Evolutionary conservation across 2,329 filamentous ascomycete species (phyloP).

Genomic region (Penicillium hordei): DNA sequence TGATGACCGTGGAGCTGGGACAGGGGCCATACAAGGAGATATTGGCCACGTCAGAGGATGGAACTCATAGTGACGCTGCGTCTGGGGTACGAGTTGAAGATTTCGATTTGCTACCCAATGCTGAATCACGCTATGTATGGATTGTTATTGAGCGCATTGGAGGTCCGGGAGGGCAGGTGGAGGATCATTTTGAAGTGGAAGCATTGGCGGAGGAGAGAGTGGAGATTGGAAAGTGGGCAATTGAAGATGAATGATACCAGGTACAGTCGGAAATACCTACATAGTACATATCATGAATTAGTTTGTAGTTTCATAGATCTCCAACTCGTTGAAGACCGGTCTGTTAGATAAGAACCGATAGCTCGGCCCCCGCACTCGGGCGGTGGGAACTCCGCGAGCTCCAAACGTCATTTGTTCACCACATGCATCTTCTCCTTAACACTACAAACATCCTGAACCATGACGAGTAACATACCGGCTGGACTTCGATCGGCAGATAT

Average conservation of each 20-base stretch:
- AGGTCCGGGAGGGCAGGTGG: constrained; percentile 53
- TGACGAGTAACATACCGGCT: constrained; percentile 71
- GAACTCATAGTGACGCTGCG: constrained; percentile 69
- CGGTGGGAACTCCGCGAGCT: constrained; percentile 21
- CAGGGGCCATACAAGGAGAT: constrained; percentile 66
- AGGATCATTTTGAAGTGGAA: constrained; percentile 46
- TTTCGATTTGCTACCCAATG: constrained; percentile 70
- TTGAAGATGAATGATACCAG: constrained; percentile 32
- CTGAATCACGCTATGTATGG: constrained; percentile 64
- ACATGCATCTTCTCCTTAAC: constrained; percentile 3
- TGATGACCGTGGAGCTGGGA: constrained; percentile 71
- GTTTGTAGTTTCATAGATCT: background rate
- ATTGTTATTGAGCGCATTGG: constrained; percentile 79
- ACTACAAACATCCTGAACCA: constrained; percentile 40
- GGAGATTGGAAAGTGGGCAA: constrained; percentile 45
- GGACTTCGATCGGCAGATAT: constrained; percentile 79
- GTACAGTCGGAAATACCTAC: background rate
- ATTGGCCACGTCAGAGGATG: constrained; percentile 68
- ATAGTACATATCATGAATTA: background rate
- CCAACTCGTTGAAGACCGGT: background rate
- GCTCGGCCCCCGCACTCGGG: constrained; percentile 21
- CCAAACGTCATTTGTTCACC: constrained; percentile 25
- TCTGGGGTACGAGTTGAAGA: constrained; percentile 68
- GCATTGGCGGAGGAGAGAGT: constrained; percentile 45
- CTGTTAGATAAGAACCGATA: background rate